Conservation (phyloP, 2,329 filamentous ascomycete genomes). For the Clarireedia hainanense region DNA sequence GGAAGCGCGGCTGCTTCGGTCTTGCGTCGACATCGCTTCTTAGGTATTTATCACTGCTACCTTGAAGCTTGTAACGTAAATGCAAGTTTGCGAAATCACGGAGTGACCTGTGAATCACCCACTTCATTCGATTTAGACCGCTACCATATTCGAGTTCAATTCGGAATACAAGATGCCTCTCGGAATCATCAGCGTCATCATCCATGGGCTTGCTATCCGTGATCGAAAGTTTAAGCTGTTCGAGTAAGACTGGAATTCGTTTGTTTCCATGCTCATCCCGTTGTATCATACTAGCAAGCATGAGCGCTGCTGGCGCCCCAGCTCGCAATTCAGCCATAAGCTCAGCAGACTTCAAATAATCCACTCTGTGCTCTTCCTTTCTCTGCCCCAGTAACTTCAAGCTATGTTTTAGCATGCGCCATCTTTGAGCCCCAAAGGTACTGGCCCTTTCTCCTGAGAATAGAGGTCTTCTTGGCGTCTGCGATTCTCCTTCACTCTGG, state of each 20-base stretch:
- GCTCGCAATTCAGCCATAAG: slow-evolving; percentile 91
- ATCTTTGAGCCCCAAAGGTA: slow-evolving; percentile 73
- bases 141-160: slow-evolving; percentile 96
- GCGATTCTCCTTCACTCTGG: slow-evolving; percentile 58
- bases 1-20: slow-evolving; percentile 83
- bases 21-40: slow-evolving; percentile 56
- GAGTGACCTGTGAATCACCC: slow-evolving; percentile 82
- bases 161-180: slow-evolving; percentile 74
- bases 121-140: slow-evolving; percentile 91
- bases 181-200: slow-evolving; percentile 40
- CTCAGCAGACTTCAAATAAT: slow-evolving; percentile 92
- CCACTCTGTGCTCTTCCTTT: slow-evolving; percentile 76
- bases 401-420: slow-evolving; percentile 88
- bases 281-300: slow-evolving; percentile 96
- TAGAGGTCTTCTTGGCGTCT: slow-evolving; percentile 48
- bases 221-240: slow-evolving; percentile 86
- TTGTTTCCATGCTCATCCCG: slow-evolving; percentile 93
- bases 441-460: slow-evolving; percentile 60
- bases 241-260: slow-evolving; percentile 86
- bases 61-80: slow-evolving; percentile 82
- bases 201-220: slow-evolving; percentile 69
- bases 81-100: slow-evolving; percentile 90
- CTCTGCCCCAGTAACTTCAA: slow-evolving; percentile 71
- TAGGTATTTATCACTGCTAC: slow-evolving; percentile 74
- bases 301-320: slow-evolving; percentile 84